These are phyloP conservation scores for Quillaja saponaria DNA, from an alignment of 306 rosid species.

Conservation along the genomic window DNA sequence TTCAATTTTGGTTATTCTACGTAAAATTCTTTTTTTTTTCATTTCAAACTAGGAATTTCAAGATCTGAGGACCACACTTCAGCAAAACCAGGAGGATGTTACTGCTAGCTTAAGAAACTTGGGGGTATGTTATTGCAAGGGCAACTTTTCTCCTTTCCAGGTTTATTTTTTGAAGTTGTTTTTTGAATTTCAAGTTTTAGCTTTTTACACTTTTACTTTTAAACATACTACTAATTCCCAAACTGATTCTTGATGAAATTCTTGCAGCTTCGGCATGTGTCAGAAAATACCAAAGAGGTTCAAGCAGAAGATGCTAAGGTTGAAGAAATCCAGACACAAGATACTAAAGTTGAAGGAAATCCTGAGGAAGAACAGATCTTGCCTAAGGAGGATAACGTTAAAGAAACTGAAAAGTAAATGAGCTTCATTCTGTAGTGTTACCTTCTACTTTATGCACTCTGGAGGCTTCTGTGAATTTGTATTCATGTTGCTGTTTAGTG, in stretches of 20 bases:
- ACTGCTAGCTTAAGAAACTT: slow-evolving; percentile 70
- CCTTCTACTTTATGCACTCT: slow-evolving; percentile 26
- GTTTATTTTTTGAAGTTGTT: slow-evolving; percentile 3
- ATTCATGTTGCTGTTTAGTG: slow-evolving; percentile 33
- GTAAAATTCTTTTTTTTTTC: slow-evolving; percentile 18
- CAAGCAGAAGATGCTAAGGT: slow-evolving; percentile 21
- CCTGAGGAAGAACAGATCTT: slow-evolving; percentile 42
- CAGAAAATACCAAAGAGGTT: slow-evolving; percentile 42
- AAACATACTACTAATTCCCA: background rate
- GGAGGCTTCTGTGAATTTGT: slow-evolving; percentile 23
- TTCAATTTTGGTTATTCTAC: background rate
- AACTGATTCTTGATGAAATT: slow-evolving; percentile 7
- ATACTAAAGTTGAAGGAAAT: slow-evolving; percentile 38
- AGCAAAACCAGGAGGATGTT: slow-evolving; percentile 96
- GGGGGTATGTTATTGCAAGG: slow-evolving; percentile 53
- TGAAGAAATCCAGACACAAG: slow-evolving; percentile 40
- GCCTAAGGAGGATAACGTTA: slow-evolving; percentile 41
- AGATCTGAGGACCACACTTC: slow-evolving; percentile 90
- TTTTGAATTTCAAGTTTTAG: background rate
- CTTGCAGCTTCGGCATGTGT: slow-evolving; percentile 69
- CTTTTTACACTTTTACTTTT: background rate
- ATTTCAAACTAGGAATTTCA: slow-evolving; percentile 69
- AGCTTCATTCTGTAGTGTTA: slow-evolving; percentile 14
- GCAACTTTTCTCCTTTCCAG: slow-evolving; percentile 7
- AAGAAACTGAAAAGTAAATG: slow-evolving; percentile 45